phyloP scores from a whole-genome alignment of 257 asterid genomes.

The Solanum sejunctum region DNA sequence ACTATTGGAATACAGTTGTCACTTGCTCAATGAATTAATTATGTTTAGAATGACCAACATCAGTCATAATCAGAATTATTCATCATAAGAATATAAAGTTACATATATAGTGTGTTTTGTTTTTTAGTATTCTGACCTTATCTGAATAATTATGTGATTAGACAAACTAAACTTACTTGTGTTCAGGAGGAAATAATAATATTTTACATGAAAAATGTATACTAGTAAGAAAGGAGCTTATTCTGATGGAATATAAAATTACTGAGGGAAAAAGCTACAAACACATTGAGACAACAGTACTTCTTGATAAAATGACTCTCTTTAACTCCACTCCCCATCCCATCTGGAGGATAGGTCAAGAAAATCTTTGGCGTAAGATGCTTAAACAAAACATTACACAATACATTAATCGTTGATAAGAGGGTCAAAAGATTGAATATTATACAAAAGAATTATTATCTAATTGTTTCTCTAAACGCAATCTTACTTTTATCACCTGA shows the following conservation, averaged over 20 bases:
- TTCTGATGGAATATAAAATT: not conserved
- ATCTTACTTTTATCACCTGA: too few species aligned
- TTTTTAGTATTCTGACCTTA: not conserved
- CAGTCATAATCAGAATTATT: not conserved
- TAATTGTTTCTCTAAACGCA: too few species aligned
- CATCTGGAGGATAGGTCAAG: too few species aligned
- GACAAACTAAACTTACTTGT: not conserved
- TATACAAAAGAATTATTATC: not conserved
- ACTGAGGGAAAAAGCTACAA: not conserved
- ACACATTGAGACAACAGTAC: not conserved
- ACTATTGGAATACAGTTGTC: slow-evolving; percentile 18
- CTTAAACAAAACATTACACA: not conserved
- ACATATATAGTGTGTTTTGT: not conserved
- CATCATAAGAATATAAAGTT: not conserved
- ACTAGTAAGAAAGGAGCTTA: not conserved
- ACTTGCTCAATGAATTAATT: not conserved
- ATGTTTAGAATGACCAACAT: not conserved
- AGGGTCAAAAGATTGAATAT: not conserved
- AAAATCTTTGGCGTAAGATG: too few species aligned
- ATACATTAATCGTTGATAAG: not conserved
- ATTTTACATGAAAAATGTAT: not conserved
- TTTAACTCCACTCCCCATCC: too few species aligned
- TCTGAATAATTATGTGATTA: not conserved
- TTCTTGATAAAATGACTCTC: not conserved
- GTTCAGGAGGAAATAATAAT: not conserved